phyloP scores from a whole-genome alignment of 192 early-diverging fungal species.

The Rhizophagus prolifer region DNA sequence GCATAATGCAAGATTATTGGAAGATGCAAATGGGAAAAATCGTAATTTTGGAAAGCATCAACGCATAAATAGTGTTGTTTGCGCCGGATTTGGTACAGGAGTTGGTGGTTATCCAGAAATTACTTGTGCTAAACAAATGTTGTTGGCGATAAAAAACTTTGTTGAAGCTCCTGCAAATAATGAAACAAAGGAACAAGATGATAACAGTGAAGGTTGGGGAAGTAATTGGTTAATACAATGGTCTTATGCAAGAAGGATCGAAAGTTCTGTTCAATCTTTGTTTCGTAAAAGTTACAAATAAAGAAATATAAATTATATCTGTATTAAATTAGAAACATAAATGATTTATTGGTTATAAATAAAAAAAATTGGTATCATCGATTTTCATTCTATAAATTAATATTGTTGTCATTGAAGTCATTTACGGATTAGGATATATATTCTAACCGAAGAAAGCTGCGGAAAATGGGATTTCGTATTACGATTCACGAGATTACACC shows the following conservation, averaged over 20 bases:
- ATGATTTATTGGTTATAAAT: too few relatives aligned
- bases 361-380: too few relatives aligned
- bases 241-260: neutral
- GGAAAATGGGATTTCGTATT: too few relatives aligned
- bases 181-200: neutral
- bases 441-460: too few relatives aligned
- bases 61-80: constrained; percentile 27
- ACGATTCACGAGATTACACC: too few relatives aligned
- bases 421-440: too few relatives aligned
- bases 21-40: neutral
- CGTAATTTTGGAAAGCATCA: neutral
- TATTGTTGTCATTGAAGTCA: too few relatives aligned
- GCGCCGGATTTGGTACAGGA: constrained; percentile 31
- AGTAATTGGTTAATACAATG: neutral
- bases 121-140: constrained; percentile 30
- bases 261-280: neutral
- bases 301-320: neutral
- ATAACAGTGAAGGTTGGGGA: neutral
- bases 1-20: constrained; percentile 11
- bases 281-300: neutral
- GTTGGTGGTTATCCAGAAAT: constrained; percentile 21
- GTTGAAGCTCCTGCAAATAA: constrained; percentile 21
- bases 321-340: too few relatives aligned
- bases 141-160: constrained; percentile 30
- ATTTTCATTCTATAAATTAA: too few relatives aligned